phyloP scores from a whole-genome alignment of 495 filamentous ascomycete genomes.

The Penicillium alfredii region DNA sequence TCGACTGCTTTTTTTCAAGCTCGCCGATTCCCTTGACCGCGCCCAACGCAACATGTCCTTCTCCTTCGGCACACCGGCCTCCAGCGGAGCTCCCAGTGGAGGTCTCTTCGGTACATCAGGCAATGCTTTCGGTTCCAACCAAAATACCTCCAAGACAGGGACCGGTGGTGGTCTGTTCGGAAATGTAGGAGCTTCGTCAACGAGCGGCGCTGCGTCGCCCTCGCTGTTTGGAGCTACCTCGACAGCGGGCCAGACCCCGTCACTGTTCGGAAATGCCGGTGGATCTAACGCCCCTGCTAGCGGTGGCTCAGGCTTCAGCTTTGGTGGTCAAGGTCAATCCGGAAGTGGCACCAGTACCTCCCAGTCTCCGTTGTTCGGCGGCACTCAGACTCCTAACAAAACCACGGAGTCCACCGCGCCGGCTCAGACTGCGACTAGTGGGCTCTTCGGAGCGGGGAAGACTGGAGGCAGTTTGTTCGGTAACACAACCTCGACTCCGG shows the following conservation, averaged over 20 bases:
- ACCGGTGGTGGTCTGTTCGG: constrained; percentile 38
- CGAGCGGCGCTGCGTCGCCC: constrained; percentile 25
- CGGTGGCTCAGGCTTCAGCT: constrained; percentile 34
- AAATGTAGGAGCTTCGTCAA: constrained; percentile 38
- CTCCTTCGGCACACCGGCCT: constrained; percentile 31
- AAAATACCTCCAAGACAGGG: constrained; percentile 22
- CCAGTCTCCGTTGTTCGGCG: constrained; percentile 28
- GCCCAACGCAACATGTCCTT: constrained; percentile 29
- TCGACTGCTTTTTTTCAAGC: constrained; percentile 17
- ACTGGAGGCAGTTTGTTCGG: constrained; percentile 36
- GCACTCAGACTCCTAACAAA: constrained; percentile 37
- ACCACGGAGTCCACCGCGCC: constrained; percentile 29
- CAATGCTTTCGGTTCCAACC: constrained; percentile 29
- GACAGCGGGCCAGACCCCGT: constrained; percentile 20
- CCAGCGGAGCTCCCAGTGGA: constrained; percentile 29
- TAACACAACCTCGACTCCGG: constrained; percentile 31
- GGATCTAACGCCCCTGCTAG: constrained; percentile 15
- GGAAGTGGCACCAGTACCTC: constrained; percentile 18
- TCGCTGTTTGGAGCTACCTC: constrained; percentile 31
- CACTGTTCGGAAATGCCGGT: constrained; percentile 31
- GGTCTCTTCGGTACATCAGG: constrained; percentile 38
- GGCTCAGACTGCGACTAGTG: constrained; percentile 29
- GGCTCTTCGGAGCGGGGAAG: constrained; percentile 44
- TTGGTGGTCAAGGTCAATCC: constrained; percentile 30
- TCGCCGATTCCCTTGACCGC: constrained; percentile 15